Evolutionary conservation across 2,329 filamentous ascomycete species (phyloP).

Genomic region (Aspergillus felis): DNA sequence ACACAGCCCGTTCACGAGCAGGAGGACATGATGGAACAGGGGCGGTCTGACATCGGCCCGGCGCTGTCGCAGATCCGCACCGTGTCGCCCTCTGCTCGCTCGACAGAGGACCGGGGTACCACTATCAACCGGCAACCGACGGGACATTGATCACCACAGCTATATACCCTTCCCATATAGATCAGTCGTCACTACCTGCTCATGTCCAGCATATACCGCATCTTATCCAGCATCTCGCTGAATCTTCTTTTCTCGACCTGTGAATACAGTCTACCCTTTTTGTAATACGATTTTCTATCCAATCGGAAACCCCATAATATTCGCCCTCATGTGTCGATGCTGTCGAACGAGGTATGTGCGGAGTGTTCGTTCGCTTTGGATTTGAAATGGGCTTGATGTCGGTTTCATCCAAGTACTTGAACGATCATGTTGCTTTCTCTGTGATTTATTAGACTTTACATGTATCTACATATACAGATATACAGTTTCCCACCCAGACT

Average conservation of each 20-base stretch:
- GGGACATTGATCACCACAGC: not conserved
- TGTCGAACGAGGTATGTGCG: not conserved
- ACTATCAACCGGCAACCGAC: not conserved
- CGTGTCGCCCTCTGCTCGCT: slow-evolving; percentile 7
- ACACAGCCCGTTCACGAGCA: slow-evolving; percentile 26
- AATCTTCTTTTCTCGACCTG: not conserved
- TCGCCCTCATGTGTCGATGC: too few relatives aligned
- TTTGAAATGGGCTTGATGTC: not conserved
- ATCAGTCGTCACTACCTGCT: not conserved
- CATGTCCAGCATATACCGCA: not conserved
- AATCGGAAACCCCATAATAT: too few relatives aligned
- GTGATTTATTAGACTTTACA: not conserved
- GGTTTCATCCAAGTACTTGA: not conserved
- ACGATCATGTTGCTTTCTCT: not conserved
- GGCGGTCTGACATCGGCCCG: slow-evolving; percentile 35
- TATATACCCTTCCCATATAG: not conserved
- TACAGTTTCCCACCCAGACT: not conserved
- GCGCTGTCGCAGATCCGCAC: slow-evolving; percentile 8
- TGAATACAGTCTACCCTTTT: not conserved
- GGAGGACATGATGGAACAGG: slow-evolving; percentile 46
- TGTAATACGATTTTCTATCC: not conserved
- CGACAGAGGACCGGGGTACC: not conserved
- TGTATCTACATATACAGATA: not conserved
- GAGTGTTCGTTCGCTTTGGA: not conserved
- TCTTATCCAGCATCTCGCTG: not conserved